Evolutionary conservation across 192 early-diverging fungal species (phyloP).

Genomic region (Anaeromyces robustus): DNA sequence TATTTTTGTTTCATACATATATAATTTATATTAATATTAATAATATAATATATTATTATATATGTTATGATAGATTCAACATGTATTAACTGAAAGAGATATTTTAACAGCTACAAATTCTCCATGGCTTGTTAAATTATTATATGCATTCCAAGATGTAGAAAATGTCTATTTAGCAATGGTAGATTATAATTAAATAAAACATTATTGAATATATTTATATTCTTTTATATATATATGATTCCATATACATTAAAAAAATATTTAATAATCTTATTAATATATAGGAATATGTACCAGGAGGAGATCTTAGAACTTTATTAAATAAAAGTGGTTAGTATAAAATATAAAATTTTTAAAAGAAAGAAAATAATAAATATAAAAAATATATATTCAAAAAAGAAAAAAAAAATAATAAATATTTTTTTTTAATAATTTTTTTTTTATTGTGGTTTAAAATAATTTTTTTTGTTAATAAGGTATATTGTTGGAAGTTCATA

Average conservation of each 20-base stretch:
- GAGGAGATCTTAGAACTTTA: slow-evolving; percentile 64
- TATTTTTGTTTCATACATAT: too few species aligned
- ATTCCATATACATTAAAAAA: slow-evolving; percentile 4
- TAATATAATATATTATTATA: too few species aligned
- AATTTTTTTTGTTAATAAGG: slow-evolving; percentile 9
- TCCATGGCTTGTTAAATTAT: slow-evolving; percentile 77
- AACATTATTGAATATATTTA: slow-evolving; percentile 18
- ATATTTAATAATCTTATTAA: neutral
- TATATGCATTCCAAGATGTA: slow-evolving; percentile 76
- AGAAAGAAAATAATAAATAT: too few species aligned
- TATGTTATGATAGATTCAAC: slow-evolving; percentile 17
- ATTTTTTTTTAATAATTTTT: too few species aligned
- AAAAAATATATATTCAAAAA: too few species aligned
- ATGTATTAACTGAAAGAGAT: slow-evolving; percentile 61
- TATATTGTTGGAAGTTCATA: slow-evolving; percentile 54
- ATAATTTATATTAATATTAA: too few species aligned
- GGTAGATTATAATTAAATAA: too few species aligned
- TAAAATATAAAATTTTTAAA: too few species aligned
- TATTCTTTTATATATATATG: neutral
- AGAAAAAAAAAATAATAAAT: too few species aligned
- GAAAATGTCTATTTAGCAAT: slow-evolving; percentile 59
- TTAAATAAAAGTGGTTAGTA: slow-evolving; percentile 36
- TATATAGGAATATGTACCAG: slow-evolving; percentile 34
- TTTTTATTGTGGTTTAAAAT: too few species aligned
- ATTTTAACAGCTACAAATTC: slow-evolving; percentile 49